phyloP scores from a whole-genome alignment of 352 stramenopile species.

The Thraustochytrium striatum region DNA sequence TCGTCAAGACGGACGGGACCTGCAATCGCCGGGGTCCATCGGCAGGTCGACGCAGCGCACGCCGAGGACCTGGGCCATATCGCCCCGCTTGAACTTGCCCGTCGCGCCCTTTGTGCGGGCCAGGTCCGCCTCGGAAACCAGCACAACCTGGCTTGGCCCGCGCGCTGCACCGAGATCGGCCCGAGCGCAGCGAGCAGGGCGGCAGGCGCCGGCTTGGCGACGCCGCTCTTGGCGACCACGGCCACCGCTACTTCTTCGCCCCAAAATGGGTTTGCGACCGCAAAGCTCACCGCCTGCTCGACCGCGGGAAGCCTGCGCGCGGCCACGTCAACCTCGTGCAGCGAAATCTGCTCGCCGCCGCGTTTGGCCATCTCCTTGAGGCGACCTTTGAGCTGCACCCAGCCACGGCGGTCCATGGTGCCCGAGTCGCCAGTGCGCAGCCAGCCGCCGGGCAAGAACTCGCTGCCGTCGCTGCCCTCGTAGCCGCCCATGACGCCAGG shows the following conservation, averaged over 20 bases:
- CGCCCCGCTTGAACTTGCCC: no score
- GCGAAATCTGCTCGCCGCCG: conserved; percentile 58
- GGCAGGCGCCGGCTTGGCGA: neutral
- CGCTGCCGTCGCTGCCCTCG: neutral
- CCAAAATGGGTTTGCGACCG: neutral
- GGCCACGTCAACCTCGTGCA: conserved; percentile 57
- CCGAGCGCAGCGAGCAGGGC: neutral
- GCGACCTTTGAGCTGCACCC: conserved; percentile 58
- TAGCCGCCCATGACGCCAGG: neutral
- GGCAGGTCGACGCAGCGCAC: no score
- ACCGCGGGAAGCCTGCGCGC: neutral
- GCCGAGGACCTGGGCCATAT: no score
- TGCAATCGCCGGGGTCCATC: no score
- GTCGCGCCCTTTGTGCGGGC: no score
- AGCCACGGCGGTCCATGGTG: conserved; percentile 53
- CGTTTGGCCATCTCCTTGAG: conserved; percentile 64
- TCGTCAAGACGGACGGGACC: neutral
- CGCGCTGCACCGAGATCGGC: neutral
- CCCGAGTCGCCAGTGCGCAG: conserved; percentile 4
- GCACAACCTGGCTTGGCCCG: neutral
- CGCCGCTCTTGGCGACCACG: neutral
- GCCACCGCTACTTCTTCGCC: neutral
- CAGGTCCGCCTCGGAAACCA: no score
- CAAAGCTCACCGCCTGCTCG: neutral
- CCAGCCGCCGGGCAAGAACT: neutral